Evolutionary conservation across 176 grass and related monocot species (phyloP), one percentile per base, ranked within the genome.

Genomic region (Tuctoria greenei): DNA sequence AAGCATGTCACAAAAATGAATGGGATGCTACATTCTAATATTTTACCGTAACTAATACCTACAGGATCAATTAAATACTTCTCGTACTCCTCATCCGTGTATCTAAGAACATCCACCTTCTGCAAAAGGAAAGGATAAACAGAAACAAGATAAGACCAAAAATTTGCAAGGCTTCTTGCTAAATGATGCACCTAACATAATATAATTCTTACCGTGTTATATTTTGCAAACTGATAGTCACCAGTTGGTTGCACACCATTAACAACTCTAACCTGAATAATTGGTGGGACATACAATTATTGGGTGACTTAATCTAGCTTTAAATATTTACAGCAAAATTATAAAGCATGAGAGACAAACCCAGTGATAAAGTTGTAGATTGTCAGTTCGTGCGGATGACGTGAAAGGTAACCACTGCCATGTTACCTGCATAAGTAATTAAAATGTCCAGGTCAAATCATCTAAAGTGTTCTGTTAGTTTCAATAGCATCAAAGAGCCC

Each of bases 381-480:
- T 92, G 77, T 98, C 95, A 36, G 87, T 67, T 68, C 95, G 84
- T 23, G 95, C 91, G 27, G 91, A 92, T 37, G 95, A 94, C 13
- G 87, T 92, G 82, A 98, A 98, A 76, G 95, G 84, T 72, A 95
- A 80, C 95, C 95, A 98, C 73, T 82, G 84, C 95, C 95, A 98
- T 74, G 89, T 38, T 28, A 98, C 84, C 95, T 98, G 91, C 73
- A 82, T 24, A 91, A 24, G 59, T 55, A 81, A 60, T 85, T 44
- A 25, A 67, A 20, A 79, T 40, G 28, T 58, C 25, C 36, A 83
- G 50, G 27, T 83, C 49, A 78, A 67, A 67, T 1, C 20, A 58
- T 16, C 2, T 17, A 69, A 58, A 71, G 17, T 1, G 4, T 7
- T 28, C 55, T 21, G 18, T 9, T 64, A 66, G 51, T 16, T 71